Percentiles rank a stretch among this genome's conserved stretches.
Conservation (phyloP, 768 basidiomycete species). For the Asterophora parasitica region DNA sequence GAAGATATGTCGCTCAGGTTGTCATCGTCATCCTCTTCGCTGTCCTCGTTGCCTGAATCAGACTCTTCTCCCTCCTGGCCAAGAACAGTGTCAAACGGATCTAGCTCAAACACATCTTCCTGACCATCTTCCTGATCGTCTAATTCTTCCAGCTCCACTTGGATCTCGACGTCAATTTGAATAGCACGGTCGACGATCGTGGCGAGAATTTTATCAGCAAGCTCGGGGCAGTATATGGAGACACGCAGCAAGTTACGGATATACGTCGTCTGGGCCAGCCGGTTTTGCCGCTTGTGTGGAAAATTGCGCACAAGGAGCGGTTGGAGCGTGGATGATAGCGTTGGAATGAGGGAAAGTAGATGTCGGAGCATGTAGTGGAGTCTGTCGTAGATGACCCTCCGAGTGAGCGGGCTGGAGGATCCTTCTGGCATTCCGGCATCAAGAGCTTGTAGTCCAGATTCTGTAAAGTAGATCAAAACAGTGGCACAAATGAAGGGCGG, state of each 20-base stretch:
- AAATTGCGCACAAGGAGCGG: slow-evolving; percentile 83
- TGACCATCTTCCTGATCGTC: slow-evolving; percentile 59
- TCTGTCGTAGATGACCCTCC: slow-evolving; percentile 80
- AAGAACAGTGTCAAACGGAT: slow-evolving; percentile 81
- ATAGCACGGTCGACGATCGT: slow-evolving; percentile 92
- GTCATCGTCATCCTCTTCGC: slow-evolving; percentile 36
- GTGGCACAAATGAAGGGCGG: not conserved
- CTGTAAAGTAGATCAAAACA: slow-evolving; percentile 31
- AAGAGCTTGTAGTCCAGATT: slow-evolving; percentile 66
- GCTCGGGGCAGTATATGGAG: slow-evolving; percentile 83
- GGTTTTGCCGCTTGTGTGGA: slow-evolving; percentile 89
- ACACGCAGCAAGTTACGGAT: slow-evolving; percentile 85
- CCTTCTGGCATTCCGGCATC: slow-evolving; percentile 54
- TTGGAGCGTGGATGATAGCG: slow-evolving; percentile 80
- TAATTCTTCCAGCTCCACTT: slow-evolving; percentile 89
- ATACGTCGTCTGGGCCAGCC: slow-evolving; percentile 77
- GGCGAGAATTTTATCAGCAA: slow-evolving; percentile 77
- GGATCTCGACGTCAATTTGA: slow-evolving; percentile 97
- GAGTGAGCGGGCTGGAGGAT: slow-evolving; percentile 68
- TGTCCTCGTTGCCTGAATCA: slow-evolving; percentile 52
- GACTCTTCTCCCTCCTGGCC: slow-evolving; percentile 67
- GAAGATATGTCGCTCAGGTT: slow-evolving; percentile 75
- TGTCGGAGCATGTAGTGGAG: slow-evolving; percentile 83
- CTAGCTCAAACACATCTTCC: slow-evolving; percentile 68
- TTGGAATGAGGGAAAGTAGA: slow-evolving; percentile 87